A percentile compares a stretch with the other conserved stretches of the same genome.
Evolutionary conservation across 257 asterid species (phyloP).

Genomic region (Penstemon newberryi): DNA sequence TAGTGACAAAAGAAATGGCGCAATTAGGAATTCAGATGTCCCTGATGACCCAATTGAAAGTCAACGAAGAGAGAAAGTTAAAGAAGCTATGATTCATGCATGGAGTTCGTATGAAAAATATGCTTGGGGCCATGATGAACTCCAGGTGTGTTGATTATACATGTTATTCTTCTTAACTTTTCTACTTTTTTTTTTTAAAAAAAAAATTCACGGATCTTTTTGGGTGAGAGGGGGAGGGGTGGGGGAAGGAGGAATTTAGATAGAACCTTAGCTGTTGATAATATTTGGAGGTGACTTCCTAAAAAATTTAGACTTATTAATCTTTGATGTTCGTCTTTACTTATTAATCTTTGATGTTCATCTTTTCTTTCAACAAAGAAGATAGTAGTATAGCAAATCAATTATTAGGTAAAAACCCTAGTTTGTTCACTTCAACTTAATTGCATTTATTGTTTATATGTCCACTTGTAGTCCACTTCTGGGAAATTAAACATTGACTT

Average conservation of each 20-base stretch:
- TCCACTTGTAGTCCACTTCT: too few species aligned
- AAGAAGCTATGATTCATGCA: conserved; percentile 95
- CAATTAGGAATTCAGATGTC: conserved; percentile 34
- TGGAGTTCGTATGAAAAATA: conserved; percentile 96
- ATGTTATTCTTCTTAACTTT: too few species aligned
- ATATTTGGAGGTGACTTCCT: background rate
- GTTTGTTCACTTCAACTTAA: too few species aligned
- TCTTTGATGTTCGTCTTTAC: too few species aligned
- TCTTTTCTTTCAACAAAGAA: background rate
- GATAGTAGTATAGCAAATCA: too few species aligned
- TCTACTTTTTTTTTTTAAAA: background rate
- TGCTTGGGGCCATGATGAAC: conserved; percentile 99
- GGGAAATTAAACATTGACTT: too few species aligned
- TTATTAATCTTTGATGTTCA: too few species aligned
- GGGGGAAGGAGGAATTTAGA: too few species aligned
- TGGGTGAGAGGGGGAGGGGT: too few species aligned
- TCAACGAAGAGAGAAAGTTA: conserved; percentile 80
- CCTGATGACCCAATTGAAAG: conserved; percentile 59
- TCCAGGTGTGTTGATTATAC: conserved; percentile 56
- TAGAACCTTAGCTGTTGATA: too few species aligned
- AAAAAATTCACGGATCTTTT: background rate
- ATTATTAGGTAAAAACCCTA: too few species aligned
- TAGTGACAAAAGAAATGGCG: conserved; percentile 27
- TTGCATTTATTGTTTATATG: background rate
- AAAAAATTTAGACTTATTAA: too few species aligned